Base-by-base conservation (phyloP, 768 basidiomycete species). In the Hemileccinum impolitum region DNA sequence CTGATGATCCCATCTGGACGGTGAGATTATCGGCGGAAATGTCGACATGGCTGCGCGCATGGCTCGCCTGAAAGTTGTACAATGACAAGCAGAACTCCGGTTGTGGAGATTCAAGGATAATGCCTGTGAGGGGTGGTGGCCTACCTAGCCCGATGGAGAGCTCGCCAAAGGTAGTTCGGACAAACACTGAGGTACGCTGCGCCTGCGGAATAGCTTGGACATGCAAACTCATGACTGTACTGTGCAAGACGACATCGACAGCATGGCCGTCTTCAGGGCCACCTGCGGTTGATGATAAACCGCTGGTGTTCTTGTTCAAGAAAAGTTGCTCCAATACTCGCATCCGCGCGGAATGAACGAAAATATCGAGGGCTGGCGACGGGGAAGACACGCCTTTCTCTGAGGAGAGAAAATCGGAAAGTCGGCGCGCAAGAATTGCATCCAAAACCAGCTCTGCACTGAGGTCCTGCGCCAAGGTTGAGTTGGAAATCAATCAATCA, bases 321-420 rank as follows among this genome's bases (percentile, higher is more conserved):
- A 42, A 43, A 35, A 80, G 63, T 46, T 77, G 77, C 38, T 83
- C 84, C 34, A 79, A 52, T 17, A 77, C 54, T 47, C 68, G 72
- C n/a, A 80, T 39, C 32, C 61, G 69, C 9, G 72, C 52, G 5
- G 66, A 70, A 11, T 74, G 68, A 15, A 84, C 36, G 6, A 60
- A 56, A 25, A 77, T 48, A 47, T 83, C 77, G 26, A 84, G 58
- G 28, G 71, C 52, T 4, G 64, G 61, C 25, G 53, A 58, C 4
- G 58, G 44, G 14, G 31, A 48, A 14, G 54, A 12, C 19, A 40
- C 38, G 48, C 57, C 47, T 39, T 54, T 50, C 43, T 55, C 44
- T 15, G 32, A 26, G 56, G 66, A 62, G 43, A 66, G 56, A 37
- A 72, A 67, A 41, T 41, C 58, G 48, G 62, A 58, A 28, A 79